Conservation (phyloP, 2,329 filamentous ascomycete species). For the Hirsutella minnesotensis region DNA sequence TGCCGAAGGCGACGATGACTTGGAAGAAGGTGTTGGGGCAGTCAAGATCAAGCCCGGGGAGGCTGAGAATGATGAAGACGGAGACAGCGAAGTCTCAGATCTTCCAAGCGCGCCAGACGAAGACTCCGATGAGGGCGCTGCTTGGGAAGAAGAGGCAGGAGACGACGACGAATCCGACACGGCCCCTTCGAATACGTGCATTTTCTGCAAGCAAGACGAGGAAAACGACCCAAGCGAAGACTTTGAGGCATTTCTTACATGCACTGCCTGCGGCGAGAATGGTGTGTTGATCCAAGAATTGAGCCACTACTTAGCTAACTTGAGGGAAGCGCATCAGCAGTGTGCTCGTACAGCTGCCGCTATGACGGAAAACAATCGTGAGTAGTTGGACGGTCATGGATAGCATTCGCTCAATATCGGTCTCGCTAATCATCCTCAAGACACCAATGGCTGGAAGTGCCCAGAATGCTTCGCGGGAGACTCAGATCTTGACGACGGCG, state of each 20-base stretch:
- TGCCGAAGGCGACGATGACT: conserved; percentile 23
- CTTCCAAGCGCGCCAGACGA: conserved; percentile 34
- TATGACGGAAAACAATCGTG: conserved; percentile 21
- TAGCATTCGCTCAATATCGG: no score
- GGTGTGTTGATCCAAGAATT: conserved; percentile 43
- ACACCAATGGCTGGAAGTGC: conserved; percentile 36
- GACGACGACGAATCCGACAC: conserved; percentile 46
- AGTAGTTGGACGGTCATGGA: no score
- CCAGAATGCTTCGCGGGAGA: conserved; percentile 31
- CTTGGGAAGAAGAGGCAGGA: conserved; percentile 45
- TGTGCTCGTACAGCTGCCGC: conserved; percentile 61
- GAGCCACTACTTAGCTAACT: conserved; percentile 22
- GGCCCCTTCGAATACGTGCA: conserved; percentile 34
- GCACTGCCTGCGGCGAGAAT: conserved; percentile 67
- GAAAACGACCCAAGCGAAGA: conserved; percentile 73
- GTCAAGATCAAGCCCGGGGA: conserved; percentile 44
- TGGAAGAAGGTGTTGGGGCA: conserved; percentile 43
- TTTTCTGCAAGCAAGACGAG: conserved; percentile 75
- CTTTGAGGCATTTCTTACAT: conserved; percentile 68
- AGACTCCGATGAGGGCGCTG: conserved; percentile 7
- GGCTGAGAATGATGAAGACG: conserved; percentile 35
- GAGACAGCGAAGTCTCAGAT: conserved; percentile 34
- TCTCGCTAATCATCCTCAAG: conserved; percentile 14
- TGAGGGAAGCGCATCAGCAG: conserved; percentile 69
- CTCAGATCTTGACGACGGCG: conserved; percentile 18